Percentiles rank a stretch among this genome's conserved stretches.
phyloP scores from a whole-genome alignment of 2,329 filamentous ascomycete genomes.

The Zymoseptoria ardabiliae region DNA sequence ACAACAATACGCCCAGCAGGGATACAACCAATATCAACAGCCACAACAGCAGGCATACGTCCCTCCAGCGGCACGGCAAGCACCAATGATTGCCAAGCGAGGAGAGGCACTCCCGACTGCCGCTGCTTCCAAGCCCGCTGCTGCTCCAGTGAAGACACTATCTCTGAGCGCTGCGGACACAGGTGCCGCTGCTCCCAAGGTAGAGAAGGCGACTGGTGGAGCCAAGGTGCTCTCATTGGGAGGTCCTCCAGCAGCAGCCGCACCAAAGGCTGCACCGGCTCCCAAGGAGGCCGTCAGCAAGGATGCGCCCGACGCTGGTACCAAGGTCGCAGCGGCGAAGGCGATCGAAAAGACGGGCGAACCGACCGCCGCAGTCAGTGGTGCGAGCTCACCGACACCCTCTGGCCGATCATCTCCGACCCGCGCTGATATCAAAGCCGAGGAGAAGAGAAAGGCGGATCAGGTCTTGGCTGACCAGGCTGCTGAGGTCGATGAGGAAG shows the following conservation, averaged over 20 bases:
- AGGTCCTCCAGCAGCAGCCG: conserved; percentile 37
- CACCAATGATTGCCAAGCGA: conserved; percentile 58
- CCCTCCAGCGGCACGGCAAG: conserved; percentile 45
- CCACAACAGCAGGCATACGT: conserved; percentile 44
- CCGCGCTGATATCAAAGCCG: conserved; percentile 49
- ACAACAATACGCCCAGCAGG: conserved; percentile 31
- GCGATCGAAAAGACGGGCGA: conserved; percentile 88
- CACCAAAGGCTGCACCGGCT: conserved; percentile 36
- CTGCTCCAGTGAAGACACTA: conserved; percentile 51
- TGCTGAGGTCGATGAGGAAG: conserved; percentile 71
- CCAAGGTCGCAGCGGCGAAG: conserved; percentile 80
- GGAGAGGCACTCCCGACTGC: conserved; percentile 45
- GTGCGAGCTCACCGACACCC: conserved; percentile 68
- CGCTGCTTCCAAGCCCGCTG: conserved; percentile 25
- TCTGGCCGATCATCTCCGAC: conserved; percentile 67
- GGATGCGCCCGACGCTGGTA: conserved; percentile 57
- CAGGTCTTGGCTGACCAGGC: conserved; percentile 76
- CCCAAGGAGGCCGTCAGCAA: conserved; percentile 28
- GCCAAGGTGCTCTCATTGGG: conserved; percentile 69
- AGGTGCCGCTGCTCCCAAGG: conserved; percentile 49
- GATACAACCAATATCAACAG: conserved; percentile 35
- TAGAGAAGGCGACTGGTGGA: conserved; percentile 41
- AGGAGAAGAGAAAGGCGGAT: conserved; percentile 60
- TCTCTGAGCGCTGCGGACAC: conserved; percentile 45
- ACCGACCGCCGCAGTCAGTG: conserved; percentile 49